Percentiles rank a stretch among this genome's conserved stretches.
These are phyloP conservation scores for Trebouxia gelatinosa DNA, from an alignment of 163 green algal species.

Conservation along the genomic window DNA sequence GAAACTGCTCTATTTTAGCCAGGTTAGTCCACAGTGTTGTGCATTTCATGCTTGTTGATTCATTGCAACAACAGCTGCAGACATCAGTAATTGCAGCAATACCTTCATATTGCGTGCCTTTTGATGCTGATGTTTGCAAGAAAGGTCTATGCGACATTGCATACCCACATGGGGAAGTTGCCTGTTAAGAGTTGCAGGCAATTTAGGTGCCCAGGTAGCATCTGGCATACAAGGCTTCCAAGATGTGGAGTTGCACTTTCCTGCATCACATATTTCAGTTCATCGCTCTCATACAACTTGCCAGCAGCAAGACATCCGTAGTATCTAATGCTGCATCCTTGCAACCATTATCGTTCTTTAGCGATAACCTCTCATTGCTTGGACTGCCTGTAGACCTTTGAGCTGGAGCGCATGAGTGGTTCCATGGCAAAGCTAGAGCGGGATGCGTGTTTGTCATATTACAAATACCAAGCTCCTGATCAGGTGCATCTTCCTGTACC, in stretches of 20 bases:
- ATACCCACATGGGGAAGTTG: background rate
- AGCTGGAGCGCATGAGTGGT: slow-evolving; percentile 8
- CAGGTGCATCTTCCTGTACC: background rate
- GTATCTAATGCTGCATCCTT: background rate
- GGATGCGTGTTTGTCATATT: slow-evolving; percentile 32
- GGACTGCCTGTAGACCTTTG: slow-evolving; percentile 29
- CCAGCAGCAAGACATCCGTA: background rate
- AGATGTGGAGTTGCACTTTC: background rate
- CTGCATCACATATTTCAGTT: background rate
- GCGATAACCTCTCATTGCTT: background rate
- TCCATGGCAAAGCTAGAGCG: slow-evolving; percentile 25
- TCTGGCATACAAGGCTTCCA: slow-evolving; percentile 4
- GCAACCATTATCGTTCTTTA: background rate
- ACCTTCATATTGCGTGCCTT: background rate
- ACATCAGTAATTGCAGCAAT: background rate
- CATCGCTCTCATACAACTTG: background rate
- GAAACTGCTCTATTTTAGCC: slow-evolving; percentile 15
- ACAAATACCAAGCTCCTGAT: background rate
- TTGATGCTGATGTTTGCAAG: background rate
- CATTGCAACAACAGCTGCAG: background rate
- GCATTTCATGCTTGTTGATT: background rate
- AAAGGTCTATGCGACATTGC: no score
- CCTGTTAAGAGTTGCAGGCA: background rate
- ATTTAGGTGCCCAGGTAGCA: background rate
- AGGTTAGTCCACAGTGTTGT: background rate